These are phyloP conservation scores for Hysterangium stoloniferum DNA, from an alignment of 768 basidiomycete species.

Conservation along the genomic window DNA sequence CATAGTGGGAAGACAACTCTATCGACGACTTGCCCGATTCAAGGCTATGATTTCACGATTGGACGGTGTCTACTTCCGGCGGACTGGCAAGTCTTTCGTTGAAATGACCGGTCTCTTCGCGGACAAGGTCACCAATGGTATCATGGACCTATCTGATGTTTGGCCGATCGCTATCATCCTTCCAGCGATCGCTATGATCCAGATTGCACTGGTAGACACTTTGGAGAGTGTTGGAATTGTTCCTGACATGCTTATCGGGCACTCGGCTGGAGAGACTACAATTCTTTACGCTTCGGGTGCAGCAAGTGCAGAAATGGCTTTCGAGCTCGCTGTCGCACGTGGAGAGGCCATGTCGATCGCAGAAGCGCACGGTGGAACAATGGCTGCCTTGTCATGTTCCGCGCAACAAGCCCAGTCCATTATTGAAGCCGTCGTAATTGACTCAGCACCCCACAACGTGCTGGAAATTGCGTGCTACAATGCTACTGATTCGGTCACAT, in stretches of 20 bases:
- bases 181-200: slow-evolving; percentile 35
- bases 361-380: slow-evolving; percentile 29
- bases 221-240: slow-evolving; percentile 26
- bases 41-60: slow-evolving; percentile 28
- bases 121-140: slow-evolving; percentile 5
- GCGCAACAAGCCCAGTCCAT: slow-evolving; percentile 21
- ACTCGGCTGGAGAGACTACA: slow-evolving; percentile 40
- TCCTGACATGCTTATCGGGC: slow-evolving; percentile 34
- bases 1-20: no score
- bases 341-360: slow-evolving; percentile 27
- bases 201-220: slow-evolving; percentile 38
- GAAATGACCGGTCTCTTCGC: slow-evolving; percentile 31
- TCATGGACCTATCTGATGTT: slow-evolving; percentile 11
- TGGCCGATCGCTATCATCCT: slow-evolving; percentile 31
- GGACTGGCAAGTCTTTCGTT: slow-evolving; percentile 30
- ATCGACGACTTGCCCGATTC: slow-evolving; percentile 16
- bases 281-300: slow-evolving; percentile 38
- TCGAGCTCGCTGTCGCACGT: slow-evolving; percentile 37
- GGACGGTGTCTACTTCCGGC: slow-evolving; percentile 25
- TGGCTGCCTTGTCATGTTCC: slow-evolving; percentile 36
- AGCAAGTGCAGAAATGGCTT: slow-evolving; percentile 29
- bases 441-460: slow-evolving; percentile 3
- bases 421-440: slow-evolving; percentile 16
- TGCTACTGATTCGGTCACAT: slow-evolving; percentile 21
- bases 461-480: slow-evolving; percentile 37